Evolutionary conservation across 129 eudicot genomes (phyloP).

Genomic region (Scalesia atractyloides): DNA sequence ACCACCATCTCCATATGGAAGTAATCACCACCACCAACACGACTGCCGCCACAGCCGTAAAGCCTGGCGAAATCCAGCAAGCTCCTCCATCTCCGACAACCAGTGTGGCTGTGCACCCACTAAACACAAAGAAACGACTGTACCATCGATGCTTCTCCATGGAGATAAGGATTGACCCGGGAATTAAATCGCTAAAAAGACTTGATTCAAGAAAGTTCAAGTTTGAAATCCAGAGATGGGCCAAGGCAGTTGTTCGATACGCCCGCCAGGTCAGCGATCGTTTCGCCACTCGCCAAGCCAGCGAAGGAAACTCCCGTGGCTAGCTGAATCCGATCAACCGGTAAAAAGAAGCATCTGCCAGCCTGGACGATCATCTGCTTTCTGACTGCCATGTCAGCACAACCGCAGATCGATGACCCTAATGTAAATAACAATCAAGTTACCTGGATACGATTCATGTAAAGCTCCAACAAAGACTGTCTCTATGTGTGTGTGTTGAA

Average conservation of each 20-base stretch:
- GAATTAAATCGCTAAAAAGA: slow-evolving; percentile 47
- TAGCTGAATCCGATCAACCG: neutral
- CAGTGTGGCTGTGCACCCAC: neutral
- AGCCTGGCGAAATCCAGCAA: neutral
- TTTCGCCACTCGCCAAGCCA: slow-evolving; percentile 49
- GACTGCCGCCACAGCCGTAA: neutral
- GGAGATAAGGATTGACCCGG: slow-evolving; percentile 60
- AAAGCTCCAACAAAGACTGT: slow-evolving; percentile 7
- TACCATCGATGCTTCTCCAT: slow-evolving; percentile 49
- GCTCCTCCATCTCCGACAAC: slow-evolving; percentile 23
- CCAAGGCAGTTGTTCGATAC: slow-evolving; percentile 64
- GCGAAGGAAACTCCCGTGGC: slow-evolving; percentile 49
- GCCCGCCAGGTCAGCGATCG: slow-evolving; percentile 70
- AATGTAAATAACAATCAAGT: slow-evolving; percentile 1
- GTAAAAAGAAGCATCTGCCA: neutral
- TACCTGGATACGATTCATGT: too few relatives aligned
- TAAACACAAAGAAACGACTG: slow-evolving; percentile 43
- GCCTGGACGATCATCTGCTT: neutral
- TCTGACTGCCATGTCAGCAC: slow-evolving; percentile 9
- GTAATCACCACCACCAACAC: neutral
- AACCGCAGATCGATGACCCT: neutral
- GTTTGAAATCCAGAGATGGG: slow-evolving; percentile 66
- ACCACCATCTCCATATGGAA: slow-evolving; percentile 38
- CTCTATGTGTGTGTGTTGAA: neutral
- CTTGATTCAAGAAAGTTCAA: slow-evolving; percentile 73